Base-by-base conservation (phyloP, 2,329 filamentous ascomycete genomes). In the Talaromyces albobiverticillius region DNA sequence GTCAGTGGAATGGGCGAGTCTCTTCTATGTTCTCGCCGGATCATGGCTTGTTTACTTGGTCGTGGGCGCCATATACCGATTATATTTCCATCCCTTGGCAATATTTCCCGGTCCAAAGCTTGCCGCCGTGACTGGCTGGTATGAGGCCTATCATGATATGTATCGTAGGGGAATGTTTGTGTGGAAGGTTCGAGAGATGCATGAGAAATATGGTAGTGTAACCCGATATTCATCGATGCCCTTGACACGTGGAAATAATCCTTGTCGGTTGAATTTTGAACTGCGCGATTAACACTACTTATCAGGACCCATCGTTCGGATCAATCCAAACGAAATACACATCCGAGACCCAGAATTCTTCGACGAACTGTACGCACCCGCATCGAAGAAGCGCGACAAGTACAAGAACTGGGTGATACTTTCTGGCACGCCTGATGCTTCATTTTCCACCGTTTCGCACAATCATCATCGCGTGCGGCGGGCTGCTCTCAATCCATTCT, bases 111-210 rank as follows among this genome's bases (percentile, higher is more conserved):
- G 65, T 5, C 61, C 66, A 0, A 68, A 60, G 49, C 32, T 68
- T 22, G 71, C 71, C 4, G 71, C 71, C 0, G 20, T 67, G 5
- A 62, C 64, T 31, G 47, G 58, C 14, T 62, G 61, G 53, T 71
- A 71, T 53, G 70, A 73, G 47, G 62, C 65, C 41, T 75, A 73
- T 46, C 67, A 66, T 54, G 66, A 75, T 36, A 53, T 71, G 4
- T 40, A 69, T 23, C 59, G 63, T 5, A 54, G 59, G 0, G 72
- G 71, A 0, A 57, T 59, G 11, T 74, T 68, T 43, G 57, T 69
- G 7, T 68, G 62, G 61, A 60, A 70, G 51, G 63, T 74, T 16
- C 53, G 65, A 45, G 57, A 64, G 13, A 61, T 75, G 63, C 70
- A 74, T 55, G 40, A 64, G 6, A 51, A 60, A 55, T 73, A 71